Evolutionary conservation across 306 rosid species (phyloP).

Genomic region (Pterocarpus santalinus): DNA sequence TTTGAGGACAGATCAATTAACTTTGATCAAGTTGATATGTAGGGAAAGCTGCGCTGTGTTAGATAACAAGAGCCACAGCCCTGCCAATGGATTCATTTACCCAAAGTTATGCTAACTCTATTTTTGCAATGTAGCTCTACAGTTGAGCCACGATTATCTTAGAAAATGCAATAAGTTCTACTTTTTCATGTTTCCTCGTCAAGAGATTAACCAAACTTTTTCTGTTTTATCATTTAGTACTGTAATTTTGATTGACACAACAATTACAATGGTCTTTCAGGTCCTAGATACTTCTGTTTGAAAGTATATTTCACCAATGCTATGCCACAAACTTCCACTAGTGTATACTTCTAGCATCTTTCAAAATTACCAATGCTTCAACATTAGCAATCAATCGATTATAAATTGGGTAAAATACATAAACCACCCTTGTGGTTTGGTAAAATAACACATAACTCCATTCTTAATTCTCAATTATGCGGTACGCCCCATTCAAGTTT

Average conservation of each 20-base stretch:
- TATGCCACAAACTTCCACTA: neutral
- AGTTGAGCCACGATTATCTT: constrained; percentile 21
- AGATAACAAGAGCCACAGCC: neutral
- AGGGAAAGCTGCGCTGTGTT: constrained; percentile 42
- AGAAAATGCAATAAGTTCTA: constrained; percentile 30
- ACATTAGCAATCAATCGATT: neutral
- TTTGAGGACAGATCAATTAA: constrained; percentile 67
- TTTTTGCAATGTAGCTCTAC: constrained; percentile 24
- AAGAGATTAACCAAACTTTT: constrained; percentile 21
- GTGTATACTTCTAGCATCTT: neutral
- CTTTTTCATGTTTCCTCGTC: constrained; percentile 31
- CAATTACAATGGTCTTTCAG: neutral
- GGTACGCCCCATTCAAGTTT: no score
- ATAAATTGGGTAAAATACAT: neutral
- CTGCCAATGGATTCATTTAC: neutral
- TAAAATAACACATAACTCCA: no score
- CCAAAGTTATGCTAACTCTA: constrained; percentile 29
- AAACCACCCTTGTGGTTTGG: no score
- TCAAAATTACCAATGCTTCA: neutral
- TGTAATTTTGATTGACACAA: constrained; percentile 15
- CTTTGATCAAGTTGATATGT: constrained; percentile 70
- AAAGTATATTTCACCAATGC: neutral
- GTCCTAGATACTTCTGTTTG: neutral
- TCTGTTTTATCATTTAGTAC: neutral
- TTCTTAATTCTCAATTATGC: no score